These are phyloP conservation scores for Melastoma malabathricum DNA, from an alignment of 345 rosid species.

Conservation along the genomic window DNA sequence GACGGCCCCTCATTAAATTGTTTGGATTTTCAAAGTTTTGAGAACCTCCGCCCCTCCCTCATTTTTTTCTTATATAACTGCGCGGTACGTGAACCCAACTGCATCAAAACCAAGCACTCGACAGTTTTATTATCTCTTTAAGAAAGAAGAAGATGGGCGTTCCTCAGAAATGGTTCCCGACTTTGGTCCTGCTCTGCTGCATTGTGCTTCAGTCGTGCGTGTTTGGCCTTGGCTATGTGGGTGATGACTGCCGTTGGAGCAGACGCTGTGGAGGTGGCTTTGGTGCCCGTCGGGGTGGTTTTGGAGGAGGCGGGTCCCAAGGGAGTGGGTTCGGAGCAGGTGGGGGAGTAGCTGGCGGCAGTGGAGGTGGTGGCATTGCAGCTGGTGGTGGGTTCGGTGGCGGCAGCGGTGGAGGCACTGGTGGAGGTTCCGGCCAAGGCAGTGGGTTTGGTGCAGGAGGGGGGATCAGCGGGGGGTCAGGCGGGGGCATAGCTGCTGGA, in stretches of 20 bases:
- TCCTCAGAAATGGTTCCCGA: slow-evolving; percentile 13
- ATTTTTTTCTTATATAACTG: too few relatives aligned
- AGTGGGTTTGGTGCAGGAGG: slow-evolving; percentile 9
- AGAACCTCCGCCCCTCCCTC: too few relatives aligned
- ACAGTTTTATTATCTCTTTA: too few relatives aligned
- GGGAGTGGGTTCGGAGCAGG: slow-evolving; percentile 5
- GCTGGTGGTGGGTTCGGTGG: slow-evolving; percentile 9
- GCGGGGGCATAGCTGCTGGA: slow-evolving; percentile 22
- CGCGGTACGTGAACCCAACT: too few relatives aligned
- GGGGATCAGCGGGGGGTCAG: slow-evolving; percentile 18
- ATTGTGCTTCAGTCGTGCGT: slow-evolving; percentile 15
- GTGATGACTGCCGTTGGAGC: slow-evolving; percentile 13
- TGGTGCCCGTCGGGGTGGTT: slow-evolving; percentile 2
- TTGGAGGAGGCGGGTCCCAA: slow-evolving; percentile 4
- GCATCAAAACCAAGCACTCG: too few relatives aligned
- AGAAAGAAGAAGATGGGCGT: too few relatives aligned
- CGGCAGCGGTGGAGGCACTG: slow-evolving; percentile 2
- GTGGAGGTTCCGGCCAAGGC: slow-evolving; percentile 5
- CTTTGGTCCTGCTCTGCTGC: slow-evolving; percentile 11
- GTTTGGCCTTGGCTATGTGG: slow-evolving; percentile 8
- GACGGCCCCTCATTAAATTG: too few relatives aligned
- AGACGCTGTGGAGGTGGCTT: slow-evolving; percentile 11
- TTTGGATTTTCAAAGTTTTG: too few relatives aligned
- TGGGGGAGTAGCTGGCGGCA: slow-evolving; percentile 4
- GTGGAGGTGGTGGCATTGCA: slow-evolving; percentile 7